phyloP scores from a whole-genome alignment of 345 rosid species.

The Pugionium dolabratum region DNA sequence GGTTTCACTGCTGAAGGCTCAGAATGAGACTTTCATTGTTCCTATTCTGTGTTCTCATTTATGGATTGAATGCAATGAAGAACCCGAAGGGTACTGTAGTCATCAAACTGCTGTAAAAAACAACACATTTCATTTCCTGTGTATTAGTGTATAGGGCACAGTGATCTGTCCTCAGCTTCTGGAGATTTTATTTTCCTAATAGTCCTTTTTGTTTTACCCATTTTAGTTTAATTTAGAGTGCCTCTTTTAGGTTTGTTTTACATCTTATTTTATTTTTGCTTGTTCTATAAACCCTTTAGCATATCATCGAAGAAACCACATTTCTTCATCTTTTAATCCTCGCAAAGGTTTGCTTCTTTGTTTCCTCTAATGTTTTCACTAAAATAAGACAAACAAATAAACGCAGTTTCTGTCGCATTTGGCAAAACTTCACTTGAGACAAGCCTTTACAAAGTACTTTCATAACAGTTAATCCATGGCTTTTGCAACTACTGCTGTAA shows the following conservation, averaged over 20 bases:
- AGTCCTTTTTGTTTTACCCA: conserved; percentile 2
- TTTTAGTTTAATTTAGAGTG: conserved; percentile 25
- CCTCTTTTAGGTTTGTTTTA: conserved; percentile 11
- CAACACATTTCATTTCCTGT: conserved; percentile 14
- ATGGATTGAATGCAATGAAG: conserved; percentile 31
- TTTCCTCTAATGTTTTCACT: not conserved
- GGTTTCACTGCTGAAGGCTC: conserved; percentile 21
- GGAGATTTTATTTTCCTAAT: conserved; percentile 1
- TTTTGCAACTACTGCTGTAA: conserved; percentile 18
- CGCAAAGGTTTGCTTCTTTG: not conserved
- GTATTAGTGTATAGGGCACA: conserved; percentile 28
- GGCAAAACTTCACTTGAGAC: conserved; percentile 26
- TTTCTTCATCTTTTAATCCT: conserved; percentile 13
- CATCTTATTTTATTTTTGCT: not conserved
- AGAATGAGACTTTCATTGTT: conserved; percentile 11
- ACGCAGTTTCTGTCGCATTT: conserved; percentile 11
- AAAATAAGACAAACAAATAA: not conserved
- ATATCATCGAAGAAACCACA: not conserved
- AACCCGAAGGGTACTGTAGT: conserved; percentile 24
- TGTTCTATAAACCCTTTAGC: conserved; percentile 15
- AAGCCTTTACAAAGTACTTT: conserved; percentile 7
- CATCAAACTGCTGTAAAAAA: conserved; percentile 26
- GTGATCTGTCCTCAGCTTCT: conserved; percentile 27
- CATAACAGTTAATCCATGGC: conserved; percentile 8
- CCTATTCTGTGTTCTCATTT: conserved; percentile 6